Conservation (phyloP, 23 red algal genomes). For the Agarophyton chilense region DNA sequence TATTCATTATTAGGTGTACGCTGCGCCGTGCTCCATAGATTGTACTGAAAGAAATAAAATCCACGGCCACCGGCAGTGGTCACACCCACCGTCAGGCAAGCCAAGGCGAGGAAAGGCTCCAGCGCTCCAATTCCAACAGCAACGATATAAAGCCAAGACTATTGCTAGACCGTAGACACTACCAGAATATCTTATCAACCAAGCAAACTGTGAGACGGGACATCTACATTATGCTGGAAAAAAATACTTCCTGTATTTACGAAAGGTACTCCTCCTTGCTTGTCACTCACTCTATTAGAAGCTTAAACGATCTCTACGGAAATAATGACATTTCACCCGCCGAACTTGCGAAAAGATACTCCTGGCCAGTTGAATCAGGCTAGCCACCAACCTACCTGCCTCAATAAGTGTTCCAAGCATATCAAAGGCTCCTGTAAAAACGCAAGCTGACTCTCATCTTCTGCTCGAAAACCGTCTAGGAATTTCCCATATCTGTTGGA, state of each 20-base stretch:
- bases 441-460: conserved; percentile 45
- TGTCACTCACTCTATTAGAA: neutral
- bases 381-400: neutral
- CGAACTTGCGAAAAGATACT: conserved; percentile 34
- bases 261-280: no score
- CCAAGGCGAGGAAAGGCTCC: no score
- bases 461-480: conserved; percentile 2
- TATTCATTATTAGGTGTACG: no score
- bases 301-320: conserved; percentile 44
- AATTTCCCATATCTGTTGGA: neutral
- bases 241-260: neutral
- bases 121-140: no score
- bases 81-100: no score
- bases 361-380: neutral
- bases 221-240: conserved; percentile 25
- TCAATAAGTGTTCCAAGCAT: neutral
- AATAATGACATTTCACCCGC: conserved; percentile 12
- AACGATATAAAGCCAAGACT: neutral
- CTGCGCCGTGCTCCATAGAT: no score
- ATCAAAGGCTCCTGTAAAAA: neutral
- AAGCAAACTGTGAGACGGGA: conserved; percentile 54
- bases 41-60: no score
- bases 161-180: conserved; percentile 45
- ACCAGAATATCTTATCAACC: conserved; percentile 47
- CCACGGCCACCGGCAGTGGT: no score